Base-by-base conservation (phyloP, 768 basidiomycete species). In the Antrodiella citrinella region DNA sequence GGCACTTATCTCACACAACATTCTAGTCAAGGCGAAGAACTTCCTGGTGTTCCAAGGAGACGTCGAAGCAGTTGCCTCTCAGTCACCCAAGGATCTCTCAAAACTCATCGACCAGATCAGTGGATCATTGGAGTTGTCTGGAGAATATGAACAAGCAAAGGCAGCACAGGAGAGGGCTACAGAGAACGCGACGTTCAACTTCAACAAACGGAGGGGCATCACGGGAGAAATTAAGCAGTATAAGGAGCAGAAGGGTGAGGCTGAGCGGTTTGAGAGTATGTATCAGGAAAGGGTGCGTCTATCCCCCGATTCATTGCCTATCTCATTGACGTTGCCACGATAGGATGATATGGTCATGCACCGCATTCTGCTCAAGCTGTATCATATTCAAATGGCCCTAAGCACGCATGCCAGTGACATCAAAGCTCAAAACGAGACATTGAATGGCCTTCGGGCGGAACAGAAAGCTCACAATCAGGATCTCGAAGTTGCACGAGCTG, bases 21-120 rank as follows among this genome's bases (percentile, higher is more conserved):
- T 99, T 61, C 87, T 98, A 44, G 93, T 98, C 61, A 97, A 96
- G 69, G 96, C 96, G 11, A 97, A 97, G 72, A 98, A 98, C 71
- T 99, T 98, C 61, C 84, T 98, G 47, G 96, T 98, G 10, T 98
- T 99, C 71, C 96, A 99, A 63, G 96, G 96, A 47, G 96, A 98
- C 62, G 96, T 99, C 25, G 96, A 99, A 68, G 91, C 92, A 2
- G 91, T 99, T 26, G 96, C 96, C 0, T 89, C 90, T 2, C 96
- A 99, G 58, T 92, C 89, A 0, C 81, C 96, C 13, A 83, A 84
- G 51, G 93, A 95, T 58, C 80, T 98, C 19, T 77, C 94, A 0
- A 80, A 81, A 15, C 82, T 98, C 25, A 87, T 99, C 43, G 96
- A 99, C 57, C 92, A 97, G 63, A 97, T 98, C 54, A 88, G 85